phyloP scores from a whole-genome alignment of 768 basidiomycete species.

The Lepiota venenata region DNA sequence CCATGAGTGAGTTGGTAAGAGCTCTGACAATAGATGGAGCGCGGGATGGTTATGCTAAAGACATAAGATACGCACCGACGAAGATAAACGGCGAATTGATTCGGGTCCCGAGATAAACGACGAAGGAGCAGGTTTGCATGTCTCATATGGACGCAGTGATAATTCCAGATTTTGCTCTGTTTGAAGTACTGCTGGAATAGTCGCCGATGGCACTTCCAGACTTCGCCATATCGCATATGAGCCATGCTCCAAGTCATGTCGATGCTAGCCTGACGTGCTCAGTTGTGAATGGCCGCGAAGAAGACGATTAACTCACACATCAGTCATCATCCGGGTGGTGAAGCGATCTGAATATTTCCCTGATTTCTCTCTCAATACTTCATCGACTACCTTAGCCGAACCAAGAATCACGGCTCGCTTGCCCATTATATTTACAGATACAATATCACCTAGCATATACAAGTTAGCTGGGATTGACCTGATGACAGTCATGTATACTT shows the following conservation, averaged over 20 bases:
- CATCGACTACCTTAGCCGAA: too few species aligned
- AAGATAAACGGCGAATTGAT: conserved; percentile 9
- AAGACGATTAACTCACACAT: too few species aligned
- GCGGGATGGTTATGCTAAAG: background rate
- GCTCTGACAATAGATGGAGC: background rate
- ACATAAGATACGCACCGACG: background rate
- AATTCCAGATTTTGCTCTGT: conserved; percentile 13
- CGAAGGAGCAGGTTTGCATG: conserved; percentile 5
- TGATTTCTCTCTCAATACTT: too few species aligned
- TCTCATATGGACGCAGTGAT: conserved; percentile 13
- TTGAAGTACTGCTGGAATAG: conserved; percentile 21
- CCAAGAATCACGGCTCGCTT: too few species aligned
- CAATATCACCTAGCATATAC: too few species aligned
- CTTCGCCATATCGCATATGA: conserved; percentile 18
- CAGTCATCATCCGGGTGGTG: too few species aligned
- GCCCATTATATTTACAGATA: too few species aligned
- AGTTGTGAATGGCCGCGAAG: too few species aligned
- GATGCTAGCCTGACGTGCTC: too few species aligned
- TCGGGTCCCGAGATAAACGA: conserved; percentile 4
- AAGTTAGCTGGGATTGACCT: too few species aligned
- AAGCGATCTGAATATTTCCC: too few species aligned
- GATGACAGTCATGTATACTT: too few species aligned
- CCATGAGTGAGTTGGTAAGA: background rate
- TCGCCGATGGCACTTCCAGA: conserved; percentile 20
- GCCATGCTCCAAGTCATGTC: background rate